Conservation (phyloP, 2,329 filamentous ascomycete genomes). For the Arthrobotrys sphaeroides region DNA sequence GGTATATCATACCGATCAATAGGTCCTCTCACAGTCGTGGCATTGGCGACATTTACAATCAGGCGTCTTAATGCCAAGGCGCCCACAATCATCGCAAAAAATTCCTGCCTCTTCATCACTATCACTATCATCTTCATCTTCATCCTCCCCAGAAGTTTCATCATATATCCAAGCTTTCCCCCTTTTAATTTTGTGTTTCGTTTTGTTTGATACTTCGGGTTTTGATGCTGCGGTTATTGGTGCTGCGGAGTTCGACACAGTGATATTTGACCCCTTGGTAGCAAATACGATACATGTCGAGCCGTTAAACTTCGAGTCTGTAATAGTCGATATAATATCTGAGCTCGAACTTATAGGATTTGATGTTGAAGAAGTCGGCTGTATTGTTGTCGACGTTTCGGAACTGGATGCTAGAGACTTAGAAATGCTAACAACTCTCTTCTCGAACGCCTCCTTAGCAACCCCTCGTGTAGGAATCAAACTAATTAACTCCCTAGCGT, state of each 20-base stretch:
- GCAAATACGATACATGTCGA: too few relatives aligned
- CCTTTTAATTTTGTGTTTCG: background rate
- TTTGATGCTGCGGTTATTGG: too few relatives aligned
- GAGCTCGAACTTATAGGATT: background rate
- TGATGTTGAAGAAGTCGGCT: background rate
- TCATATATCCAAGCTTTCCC: background rate
- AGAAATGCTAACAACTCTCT: background rate
- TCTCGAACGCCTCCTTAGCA: background rate
- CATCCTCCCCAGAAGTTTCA: background rate
- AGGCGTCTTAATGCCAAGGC: background rate
- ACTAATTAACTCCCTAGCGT: conserved; percentile 2
- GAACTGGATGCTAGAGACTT: background rate
- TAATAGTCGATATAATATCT: background rate
- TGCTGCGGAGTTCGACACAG: too few relatives aligned
- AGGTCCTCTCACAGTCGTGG: background rate
- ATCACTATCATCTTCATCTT: background rate
- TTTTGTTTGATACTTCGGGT: background rate
- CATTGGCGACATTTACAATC: background rate
- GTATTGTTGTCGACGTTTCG: background rate
- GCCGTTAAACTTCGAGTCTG: too few relatives aligned
- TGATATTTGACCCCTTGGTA: too few relatives aligned
- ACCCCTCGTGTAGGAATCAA: background rate
- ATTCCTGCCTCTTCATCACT: background rate
- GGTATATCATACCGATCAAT: background rate
- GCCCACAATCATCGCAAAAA: background rate